Conservation (phyloP, 345 rosid species). For the Erucastrum elatum region DNA sequence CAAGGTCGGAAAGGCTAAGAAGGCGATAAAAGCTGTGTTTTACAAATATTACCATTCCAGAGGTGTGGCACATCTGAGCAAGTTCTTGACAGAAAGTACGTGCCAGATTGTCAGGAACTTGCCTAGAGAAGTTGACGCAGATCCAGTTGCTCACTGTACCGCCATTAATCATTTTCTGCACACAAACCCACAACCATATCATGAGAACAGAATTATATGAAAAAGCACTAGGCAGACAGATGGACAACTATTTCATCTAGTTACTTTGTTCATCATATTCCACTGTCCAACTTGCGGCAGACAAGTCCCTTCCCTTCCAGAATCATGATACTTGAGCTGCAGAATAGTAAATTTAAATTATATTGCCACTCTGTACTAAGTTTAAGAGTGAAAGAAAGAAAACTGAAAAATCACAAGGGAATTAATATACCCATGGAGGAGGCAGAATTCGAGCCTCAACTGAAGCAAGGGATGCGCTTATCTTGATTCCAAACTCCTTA, state of each 20-base stretch:
- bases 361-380: neutral
- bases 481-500: constrained; percentile 89
- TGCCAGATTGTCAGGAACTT: constrained; percentile 76
- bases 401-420: neutral
- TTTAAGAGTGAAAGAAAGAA: neutral
- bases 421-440: constrained; percentile 76
- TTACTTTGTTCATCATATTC: constrained; percentile 99
- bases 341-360: constrained; percentile 5
- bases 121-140: constrained; percentile 87
- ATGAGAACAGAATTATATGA: neutral
- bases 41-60: constrained; percentile 77
- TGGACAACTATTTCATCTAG: neutral
- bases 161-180: constrained; percentile 99
- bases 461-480: constrained; percentile 79
- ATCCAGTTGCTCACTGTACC: constrained; percentile 89
- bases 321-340: constrained; percentile 96
- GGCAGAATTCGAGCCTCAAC: constrained; percentile 98
- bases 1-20: neutral
- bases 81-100: constrained; percentile 82
- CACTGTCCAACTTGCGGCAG: constrained; percentile 95
- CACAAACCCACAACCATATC: neutral
- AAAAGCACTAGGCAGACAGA: neutral
- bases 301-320: constrained; percentile 83
- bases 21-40: neutral
- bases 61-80: constrained; percentile 84